phyloP scores from a whole-genome alignment of 2,329 filamentous ascomycete species.

The Dothiorella sarmentorum region DNA sequence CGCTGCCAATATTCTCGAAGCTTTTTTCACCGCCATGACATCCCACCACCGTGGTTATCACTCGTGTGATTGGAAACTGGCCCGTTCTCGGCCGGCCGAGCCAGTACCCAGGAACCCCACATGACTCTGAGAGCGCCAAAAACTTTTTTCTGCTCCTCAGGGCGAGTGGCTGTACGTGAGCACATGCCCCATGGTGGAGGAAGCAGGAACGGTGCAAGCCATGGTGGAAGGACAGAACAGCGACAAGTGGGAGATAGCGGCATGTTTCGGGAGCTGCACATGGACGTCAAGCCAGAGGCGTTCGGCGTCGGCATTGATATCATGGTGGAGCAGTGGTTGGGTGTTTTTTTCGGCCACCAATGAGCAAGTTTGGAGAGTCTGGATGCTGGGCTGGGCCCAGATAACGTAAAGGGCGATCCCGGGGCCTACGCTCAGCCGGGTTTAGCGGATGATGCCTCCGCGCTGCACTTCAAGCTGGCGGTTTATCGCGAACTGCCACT shows the following conservation, averaged over 20 bases:
- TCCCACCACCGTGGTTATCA: slow-evolving; percentile 3
- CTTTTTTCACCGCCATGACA: slow-evolving; percentile 8
- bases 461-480: slow-evolving; percentile 15
- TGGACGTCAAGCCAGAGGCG: too few species aligned
- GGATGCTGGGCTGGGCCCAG: too few species aligned
- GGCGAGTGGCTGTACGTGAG: background rate
- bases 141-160: background rate
- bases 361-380: background rate
- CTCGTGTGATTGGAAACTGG: slow-evolving; percentile 11
- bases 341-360: slow-evolving; percentile 7
- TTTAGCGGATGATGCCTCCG: slow-evolving; percentile 13
- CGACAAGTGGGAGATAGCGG: background rate
- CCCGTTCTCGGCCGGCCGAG: slow-evolving; percentile 15
- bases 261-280: background rate
- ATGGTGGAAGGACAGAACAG: background rate
- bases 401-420: slow-evolving; percentile 16
- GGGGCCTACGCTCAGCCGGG: slow-evolving; percentile 2
- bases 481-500: slow-evolving; percentile 9
- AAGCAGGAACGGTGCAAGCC: background rate
- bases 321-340: slow-evolving; percentile 13
- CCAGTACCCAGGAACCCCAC: slow-evolving; percentile 1
- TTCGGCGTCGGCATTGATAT: slow-evolving; percentile 13
- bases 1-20: slow-evolving; percentile 1
- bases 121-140: background rate
- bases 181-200: background rate